phyloP scores from a whole-genome alignment of 306 rosid genomes.

The Crotalaria pallida region DNA sequence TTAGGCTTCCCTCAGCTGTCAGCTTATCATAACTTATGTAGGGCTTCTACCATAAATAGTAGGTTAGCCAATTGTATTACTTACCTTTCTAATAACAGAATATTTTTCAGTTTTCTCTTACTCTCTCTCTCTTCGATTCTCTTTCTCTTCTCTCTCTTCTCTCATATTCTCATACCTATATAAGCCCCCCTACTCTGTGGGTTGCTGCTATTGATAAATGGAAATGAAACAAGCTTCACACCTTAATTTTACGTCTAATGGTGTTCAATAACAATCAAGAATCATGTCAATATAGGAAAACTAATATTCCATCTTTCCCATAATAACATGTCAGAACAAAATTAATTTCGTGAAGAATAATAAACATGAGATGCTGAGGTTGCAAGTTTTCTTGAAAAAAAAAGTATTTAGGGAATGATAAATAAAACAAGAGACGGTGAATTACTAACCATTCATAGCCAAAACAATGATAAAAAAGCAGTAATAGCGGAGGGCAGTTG shows the following conservation, averaged over 20 bases:
- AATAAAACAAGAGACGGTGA: neutral
- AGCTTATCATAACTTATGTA: too few species aligned
- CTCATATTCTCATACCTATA: too few species aligned
- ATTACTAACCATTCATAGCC: slow-evolving; percentile 92
- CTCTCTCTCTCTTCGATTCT: too few species aligned
- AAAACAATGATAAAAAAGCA: slow-evolving; percentile 76
- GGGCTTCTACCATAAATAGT: too few species aligned
- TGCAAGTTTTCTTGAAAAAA: neutral
- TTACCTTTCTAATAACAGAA: too few species aligned
- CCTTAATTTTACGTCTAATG: neutral
- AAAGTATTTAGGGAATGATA: neutral
- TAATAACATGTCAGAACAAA: too few species aligned
- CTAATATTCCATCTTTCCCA: neutral
- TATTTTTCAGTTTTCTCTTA: too few species aligned
- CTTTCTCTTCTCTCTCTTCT: too few species aligned
- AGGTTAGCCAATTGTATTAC: too few species aligned
- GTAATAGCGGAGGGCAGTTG: slow-evolving; percentile 74
- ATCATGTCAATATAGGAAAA: neutral
- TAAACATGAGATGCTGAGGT: neutral
- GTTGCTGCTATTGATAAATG: neutral
- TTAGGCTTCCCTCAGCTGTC: too few species aligned
- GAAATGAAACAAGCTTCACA: neutral
- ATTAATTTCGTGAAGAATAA: neutral
- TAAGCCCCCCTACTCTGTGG: neutral
- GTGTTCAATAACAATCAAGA: neutral